These are phyloP conservation scores for Thelephora aurantiotincta DNA, from an alignment of 768 basidiomycete species.

Conservation along the genomic window DNA sequence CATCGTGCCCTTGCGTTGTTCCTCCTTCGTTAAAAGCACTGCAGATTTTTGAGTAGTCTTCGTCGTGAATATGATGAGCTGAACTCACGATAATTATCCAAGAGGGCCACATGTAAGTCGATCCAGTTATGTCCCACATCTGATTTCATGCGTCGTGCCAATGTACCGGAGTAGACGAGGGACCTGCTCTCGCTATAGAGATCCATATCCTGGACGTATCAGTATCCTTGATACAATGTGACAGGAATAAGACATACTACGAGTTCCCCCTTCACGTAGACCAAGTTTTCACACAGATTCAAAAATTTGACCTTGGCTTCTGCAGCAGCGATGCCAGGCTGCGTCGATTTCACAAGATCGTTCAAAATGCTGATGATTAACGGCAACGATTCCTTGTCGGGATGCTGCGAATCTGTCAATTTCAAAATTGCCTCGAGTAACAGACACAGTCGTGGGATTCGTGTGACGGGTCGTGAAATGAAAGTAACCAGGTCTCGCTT, in stretches of 20 bases:
- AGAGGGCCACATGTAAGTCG: slow-evolving; percentile 47
- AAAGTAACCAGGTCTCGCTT: slow-evolving; percentile 74
- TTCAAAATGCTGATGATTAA: slow-evolving; percentile 53
- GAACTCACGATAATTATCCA: slow-evolving; percentile 68
- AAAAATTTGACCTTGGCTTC: slow-evolving; percentile 85
- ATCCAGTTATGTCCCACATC: slow-evolving; percentile 62
- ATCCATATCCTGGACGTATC: slow-evolving; percentile 56
- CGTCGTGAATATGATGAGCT: background rate
- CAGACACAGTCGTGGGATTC: slow-evolving; percentile 70
- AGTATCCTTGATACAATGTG: background rate
- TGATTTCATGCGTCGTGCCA: slow-evolving; percentile 43
- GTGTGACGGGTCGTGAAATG: slow-evolving; percentile 75
- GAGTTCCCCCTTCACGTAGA: slow-evolving; percentile 68
- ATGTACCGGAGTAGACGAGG: slow-evolving; percentile 49
- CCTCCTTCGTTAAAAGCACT: slow-evolving; percentile 58
- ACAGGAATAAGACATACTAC: slow-evolving; percentile 33
- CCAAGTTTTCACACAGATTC: slow-evolving; percentile 62
- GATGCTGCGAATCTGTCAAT: slow-evolving; percentile 54
- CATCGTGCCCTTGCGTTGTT: slow-evolving; percentile 33
- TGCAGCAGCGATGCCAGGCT: slow-evolving; percentile 85
- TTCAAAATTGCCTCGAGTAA: slow-evolving; percentile 59
- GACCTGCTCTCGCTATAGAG: slow-evolving; percentile 64
- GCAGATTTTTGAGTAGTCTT: slow-evolving; percentile 3
- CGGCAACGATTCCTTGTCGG: slow-evolving; percentile 66
- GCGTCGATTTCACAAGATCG: slow-evolving; percentile 68